Base-by-base conservation (phyloP, 176 grass and related monocot species). In the Hordeum vulgare region DNA sequence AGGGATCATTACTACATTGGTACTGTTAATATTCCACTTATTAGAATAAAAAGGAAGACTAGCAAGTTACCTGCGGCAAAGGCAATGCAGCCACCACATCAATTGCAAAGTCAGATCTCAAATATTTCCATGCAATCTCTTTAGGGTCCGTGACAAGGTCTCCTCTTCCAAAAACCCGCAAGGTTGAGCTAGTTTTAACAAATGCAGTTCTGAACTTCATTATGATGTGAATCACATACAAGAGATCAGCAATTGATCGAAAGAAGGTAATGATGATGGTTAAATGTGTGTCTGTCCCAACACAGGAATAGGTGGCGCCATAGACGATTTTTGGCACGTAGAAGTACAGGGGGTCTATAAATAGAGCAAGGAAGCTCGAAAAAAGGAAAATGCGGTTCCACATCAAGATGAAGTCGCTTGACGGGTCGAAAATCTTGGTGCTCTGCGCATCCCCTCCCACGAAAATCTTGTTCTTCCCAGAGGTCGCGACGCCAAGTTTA, bases 151-250 rank as follows among this genome's bases (percentile, higher is more conserved):
- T 94, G 78, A 99, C 74, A 78, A 99, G 89, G 25, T 99, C 96
- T 26, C 93, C 96, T 70, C 91, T 81, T 75, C 96, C 96, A 89
- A 96, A 99, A 17, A 92, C 96, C 87, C 91, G 75, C 71, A 90
- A 69, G 39, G 81, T 87, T 28, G 89, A 89, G 65, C 75, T 92
- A 2, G 83, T 91, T 80, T 90, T 90, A 27, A 99, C 75, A 84
- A 94, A 99, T 1, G 96, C 93, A 3, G 89, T 99, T 59, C 91
- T 90, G 85, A 99, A 99, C 81, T 99, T 99, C 61, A 96, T 83
- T 71, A 90, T 61, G 60, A 99, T 90, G 82, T 96, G 91, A 85
- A 90, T 58, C 58, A 86, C 79, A 80, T 96, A 99, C 29, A 99
- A 78, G n/a, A 96, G 75, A 84, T 99, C 96, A 1, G 93, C 81